Evolutionary conservation across 495 filamentous ascomycete genomes (phyloP).

Genomic region (Aspergillus ellipticus): DNA sequence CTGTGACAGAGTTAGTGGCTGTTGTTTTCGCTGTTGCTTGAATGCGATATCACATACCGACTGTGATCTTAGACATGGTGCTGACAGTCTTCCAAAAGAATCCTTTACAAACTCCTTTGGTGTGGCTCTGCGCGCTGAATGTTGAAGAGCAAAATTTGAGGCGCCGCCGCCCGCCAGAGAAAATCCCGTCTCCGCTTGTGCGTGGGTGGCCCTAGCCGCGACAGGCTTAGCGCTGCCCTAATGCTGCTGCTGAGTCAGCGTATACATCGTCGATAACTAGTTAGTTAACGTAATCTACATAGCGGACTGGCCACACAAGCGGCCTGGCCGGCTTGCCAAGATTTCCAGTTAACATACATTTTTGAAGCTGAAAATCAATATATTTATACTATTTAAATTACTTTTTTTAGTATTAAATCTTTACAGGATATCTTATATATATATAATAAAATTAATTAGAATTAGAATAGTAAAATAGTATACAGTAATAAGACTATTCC

Average conservation of each 20-base stretch:
- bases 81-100: slow-evolving; percentile 59
- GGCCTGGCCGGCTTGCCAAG: too few relatives aligned
- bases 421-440: too few relatives aligned
- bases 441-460: too few relatives aligned
- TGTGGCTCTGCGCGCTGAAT: slow-evolving; percentile 62
- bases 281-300: too few relatives aligned
- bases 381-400: too few relatives aligned
- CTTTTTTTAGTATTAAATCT: too few relatives aligned
- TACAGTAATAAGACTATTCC: too few relatives aligned
- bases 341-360: too few relatives aligned
- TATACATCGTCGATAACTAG: too few relatives aligned
- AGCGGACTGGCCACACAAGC: too few relatives aligned
- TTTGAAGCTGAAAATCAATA: too few relatives aligned
- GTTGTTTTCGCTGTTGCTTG: neutral
- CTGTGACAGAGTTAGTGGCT: slow-evolving; percentile 45
- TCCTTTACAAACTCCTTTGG: slow-evolving; percentile 58
- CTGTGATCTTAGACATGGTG: slow-evolving; percentile 84
- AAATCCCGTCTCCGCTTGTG: slow-evolving; percentile 49
- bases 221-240: slow-evolving; percentile 38
- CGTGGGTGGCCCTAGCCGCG: slow-evolving; percentile 28
- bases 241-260: slow-evolving; percentile 20
- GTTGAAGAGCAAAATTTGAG: slow-evolving; percentile 19
- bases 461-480: too few relatives aligned
- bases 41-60: slow-evolving; percentile 56
- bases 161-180: slow-evolving; percentile 21